Evolutionary conservation across 2,329 filamentous ascomycete species (phyloP).

Genomic region (Trichoderma atrobrunneum): DNA sequence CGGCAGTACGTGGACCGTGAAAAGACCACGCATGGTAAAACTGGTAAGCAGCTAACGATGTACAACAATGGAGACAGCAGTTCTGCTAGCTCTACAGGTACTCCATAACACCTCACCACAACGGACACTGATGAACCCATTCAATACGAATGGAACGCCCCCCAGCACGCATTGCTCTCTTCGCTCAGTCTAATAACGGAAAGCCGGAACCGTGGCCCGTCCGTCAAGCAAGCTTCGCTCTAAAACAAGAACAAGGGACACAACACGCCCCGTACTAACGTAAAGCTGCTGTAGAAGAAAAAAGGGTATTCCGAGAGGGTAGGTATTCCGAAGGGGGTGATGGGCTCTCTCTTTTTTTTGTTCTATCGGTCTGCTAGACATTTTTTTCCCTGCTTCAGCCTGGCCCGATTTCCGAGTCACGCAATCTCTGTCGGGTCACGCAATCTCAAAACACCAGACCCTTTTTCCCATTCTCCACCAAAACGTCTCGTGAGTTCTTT

Average conservation of each 20-base stretch:
- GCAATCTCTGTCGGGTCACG: conserved; percentile 16
- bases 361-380: neutral
- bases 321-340: neutral
- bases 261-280: neutral
- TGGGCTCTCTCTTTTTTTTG: neutral
- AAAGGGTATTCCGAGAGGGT: neutral
- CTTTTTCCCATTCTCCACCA: neutral
- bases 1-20: neutral
- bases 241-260: neutral
- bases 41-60: neutral
- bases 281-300: neutral
- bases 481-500: neutral
- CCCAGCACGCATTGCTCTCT: neutral
- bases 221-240: neutral
- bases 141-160: neutral
- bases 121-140: neutral
- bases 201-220: neutral
- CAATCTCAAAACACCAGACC: conserved; percentile 6
- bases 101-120: neutral
- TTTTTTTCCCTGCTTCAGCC: neutral
- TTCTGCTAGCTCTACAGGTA: neutral
- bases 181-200: neutral
- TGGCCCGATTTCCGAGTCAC: conserved; percentile 4
- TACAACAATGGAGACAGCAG: neutral
- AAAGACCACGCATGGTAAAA: neutral